Evolutionary conservation across 1,284 basidiomycete genomes (phyloP).

Genomic region (Apiotrichum gracile): DNA sequence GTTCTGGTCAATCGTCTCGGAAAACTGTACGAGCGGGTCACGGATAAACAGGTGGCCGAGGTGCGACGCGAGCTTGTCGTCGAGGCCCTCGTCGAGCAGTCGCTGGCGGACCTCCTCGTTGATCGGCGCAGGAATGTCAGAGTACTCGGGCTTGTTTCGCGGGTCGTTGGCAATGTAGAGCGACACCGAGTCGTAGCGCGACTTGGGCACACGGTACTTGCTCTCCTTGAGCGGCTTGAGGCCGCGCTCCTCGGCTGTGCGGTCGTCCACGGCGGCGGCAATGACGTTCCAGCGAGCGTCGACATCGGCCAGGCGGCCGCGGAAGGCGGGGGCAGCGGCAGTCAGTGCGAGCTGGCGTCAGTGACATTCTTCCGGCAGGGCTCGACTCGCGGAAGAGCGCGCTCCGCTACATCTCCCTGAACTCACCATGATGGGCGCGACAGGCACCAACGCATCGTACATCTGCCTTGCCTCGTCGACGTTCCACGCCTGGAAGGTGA

Average conservation of each 20-base stretch:
- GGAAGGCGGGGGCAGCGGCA: constrained; percentile 88
- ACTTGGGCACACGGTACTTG: constrained; percentile 81
- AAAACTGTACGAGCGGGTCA: constrained; percentile 92
- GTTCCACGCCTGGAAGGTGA: constrained; percentile 96
- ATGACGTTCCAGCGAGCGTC: constrained; percentile 99
- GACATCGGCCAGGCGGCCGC: constrained; percentile 91
- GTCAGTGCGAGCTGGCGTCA: constrained; percentile 64
- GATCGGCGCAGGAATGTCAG: constrained; percentile 78
- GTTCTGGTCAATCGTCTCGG: constrained; percentile 88
- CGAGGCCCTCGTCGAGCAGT: constrained; percentile 70
- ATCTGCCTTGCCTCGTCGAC: constrained; percentile 83
- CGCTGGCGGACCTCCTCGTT: constrained; percentile 68
- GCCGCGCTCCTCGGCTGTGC: constrained; percentile 90
- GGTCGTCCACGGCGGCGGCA: constrained; percentile 91
- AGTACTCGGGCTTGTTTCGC: constrained; percentile 85
- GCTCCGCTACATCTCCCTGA: constrained; percentile 51
- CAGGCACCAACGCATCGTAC: constrained; percentile 89
- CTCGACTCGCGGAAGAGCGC: too few relatives aligned
- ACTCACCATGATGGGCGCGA: constrained; percentile 75
- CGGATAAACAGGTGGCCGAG: constrained; percentile 95
- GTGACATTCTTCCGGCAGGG: neutral
- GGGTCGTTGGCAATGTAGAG: constrained; percentile 84
- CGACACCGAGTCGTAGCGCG: constrained; percentile 93
- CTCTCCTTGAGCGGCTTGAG: constrained; percentile 72
- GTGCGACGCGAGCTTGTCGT: constrained; percentile 81